Base-by-base conservation (phyloP, 306 rosid species). In the Lupinus albus region DNA sequence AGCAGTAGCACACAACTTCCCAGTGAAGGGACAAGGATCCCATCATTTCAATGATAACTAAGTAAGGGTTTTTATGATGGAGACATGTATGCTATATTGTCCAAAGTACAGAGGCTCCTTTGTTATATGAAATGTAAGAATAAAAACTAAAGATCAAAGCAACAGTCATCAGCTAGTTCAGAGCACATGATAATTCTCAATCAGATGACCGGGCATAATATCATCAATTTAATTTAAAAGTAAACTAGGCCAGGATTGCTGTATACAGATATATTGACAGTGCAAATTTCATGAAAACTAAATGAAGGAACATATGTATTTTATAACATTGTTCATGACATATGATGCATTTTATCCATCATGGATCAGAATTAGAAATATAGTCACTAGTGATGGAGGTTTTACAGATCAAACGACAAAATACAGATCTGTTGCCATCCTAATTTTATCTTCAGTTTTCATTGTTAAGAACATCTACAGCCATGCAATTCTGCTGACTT, bases 121-220 rank as follows among this genome's bases (percentile, higher is more conserved):
- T 53, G 33, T 64, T 71, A 71, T 68, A 16, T 42, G 60, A 46
- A 66, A n/a, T 18, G 38, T 11, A 30, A 12, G 16, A 52, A 30
- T 16, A 41, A 49, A 42, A 32, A 64, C 3, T 13, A 16, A 66
- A 59, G 49, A 61, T 44, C 14, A 48, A 21, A 30, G 13, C 45
- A 54, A 33, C 9, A 50, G 60, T 20, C 51, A 72, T 61, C 42
- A 71, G 50, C 39, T 16, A 57, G 30, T 12, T 38, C 66, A 53
- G 38, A 35, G 61, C 16, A 41, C 15, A 18, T 11, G 12, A 44
- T 64, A 28, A 12, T 13, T 51, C 61, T 15, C 36, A 53, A 73
- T 42, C 52, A 39, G 48, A 66, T 6, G 48, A 66, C 35, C 2
- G 6, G 35, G 8, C 12, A 33, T 33, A 53, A 33, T 25, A 58